These are phyloP conservation scores for Blastobotrys robertii DNA, from an alignment of 805 yeast genomes.

Conservation along the genomic window DNA sequence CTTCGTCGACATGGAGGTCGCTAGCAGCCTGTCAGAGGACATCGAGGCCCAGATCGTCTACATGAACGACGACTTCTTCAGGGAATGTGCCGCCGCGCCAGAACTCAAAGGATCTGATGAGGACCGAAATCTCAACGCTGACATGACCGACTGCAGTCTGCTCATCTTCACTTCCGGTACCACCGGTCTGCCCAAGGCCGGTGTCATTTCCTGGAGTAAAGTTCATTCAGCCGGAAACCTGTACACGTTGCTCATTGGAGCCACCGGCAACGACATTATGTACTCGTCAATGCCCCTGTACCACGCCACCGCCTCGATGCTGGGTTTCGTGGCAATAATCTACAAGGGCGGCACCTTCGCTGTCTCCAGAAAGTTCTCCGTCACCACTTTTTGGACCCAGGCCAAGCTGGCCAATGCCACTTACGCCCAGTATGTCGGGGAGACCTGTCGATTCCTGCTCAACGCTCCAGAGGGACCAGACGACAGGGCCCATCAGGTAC, in stretches of 20 bases:
- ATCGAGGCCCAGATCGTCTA: constrained; percentile 27
- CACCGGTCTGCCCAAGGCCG: constrained; percentile 90
- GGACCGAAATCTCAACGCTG: constrained; percentile 45
- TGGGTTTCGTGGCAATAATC: constrained; percentile 54
- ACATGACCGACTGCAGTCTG: constrained; percentile 54
- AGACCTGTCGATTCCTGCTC: constrained; percentile 77
- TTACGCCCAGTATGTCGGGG: constrained; percentile 89
- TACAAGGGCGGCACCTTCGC: constrained; percentile 67
- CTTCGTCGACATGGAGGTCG: constrained; percentile 66
- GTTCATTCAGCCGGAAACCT: neutral
- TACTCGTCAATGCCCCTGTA: constrained; percentile 93
- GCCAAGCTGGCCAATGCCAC: constrained; percentile 62
- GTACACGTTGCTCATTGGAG: constrained; percentile 46
- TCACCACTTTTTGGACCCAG: constrained; percentile 84
- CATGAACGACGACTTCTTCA: constrained; percentile 35
- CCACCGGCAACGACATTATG: constrained; percentile 48
- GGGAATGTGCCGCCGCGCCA: constrained; percentile 31
- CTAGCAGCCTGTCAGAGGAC: constrained; percentile 34
- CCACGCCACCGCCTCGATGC: constrained; percentile 86
- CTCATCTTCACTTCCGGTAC: constrained; percentile 90
- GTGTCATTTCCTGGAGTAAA: constrained; percentile 87
- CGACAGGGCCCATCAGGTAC: constrained; percentile 50
- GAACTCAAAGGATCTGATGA: constrained; percentile 42
- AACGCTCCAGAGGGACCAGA: constrained; percentile 52
- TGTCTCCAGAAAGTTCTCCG: constrained; percentile 71